These are phyloP conservation scores for Coemansia erecta DNA, from an alignment of 192 early-diverging fungal genomes.

Conservation along the genomic window DNA sequence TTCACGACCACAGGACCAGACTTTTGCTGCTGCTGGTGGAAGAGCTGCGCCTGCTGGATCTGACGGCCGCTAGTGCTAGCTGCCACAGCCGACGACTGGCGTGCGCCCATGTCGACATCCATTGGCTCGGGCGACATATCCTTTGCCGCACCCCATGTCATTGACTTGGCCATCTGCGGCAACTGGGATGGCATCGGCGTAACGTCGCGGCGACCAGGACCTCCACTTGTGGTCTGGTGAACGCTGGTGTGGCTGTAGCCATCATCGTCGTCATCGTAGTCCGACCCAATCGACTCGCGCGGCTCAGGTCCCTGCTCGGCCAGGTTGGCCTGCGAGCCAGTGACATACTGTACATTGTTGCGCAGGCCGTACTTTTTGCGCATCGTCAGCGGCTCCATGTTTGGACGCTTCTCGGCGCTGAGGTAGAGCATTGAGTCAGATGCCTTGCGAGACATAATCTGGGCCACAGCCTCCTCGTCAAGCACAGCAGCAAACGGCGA, in stretches of 20 bases:
- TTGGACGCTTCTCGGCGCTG: conserved; percentile 51
- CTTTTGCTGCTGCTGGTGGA: conserved; percentile 31
- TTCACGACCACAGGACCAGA: conserved; percentile 17
- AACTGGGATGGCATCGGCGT: neutral
- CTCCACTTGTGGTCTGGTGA: conserved; percentile 2
- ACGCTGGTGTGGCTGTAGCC: neutral
- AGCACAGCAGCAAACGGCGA: neutral
- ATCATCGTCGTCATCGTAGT: conserved; percentile 12
- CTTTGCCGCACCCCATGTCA: conserved; percentile 15
- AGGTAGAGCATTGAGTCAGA: conserved; percentile 48
- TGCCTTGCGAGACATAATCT: conserved; percentile 43
- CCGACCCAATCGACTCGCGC: conserved; percentile 13
- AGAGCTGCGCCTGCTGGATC: conserved; percentile 35
- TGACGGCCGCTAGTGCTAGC: conserved; percentile 2
- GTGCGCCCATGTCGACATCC: conserved; percentile 4
- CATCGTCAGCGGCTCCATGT: conserved; percentile 44
- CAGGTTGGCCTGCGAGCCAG: conserved; percentile 13
- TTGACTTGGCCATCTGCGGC: conserved; percentile 23
- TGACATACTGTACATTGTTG: conserved; percentile 44
- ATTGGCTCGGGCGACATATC: conserved; percentile 9
- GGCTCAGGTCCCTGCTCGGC: conserved; percentile 37
- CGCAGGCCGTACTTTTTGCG: conserved; percentile 54
- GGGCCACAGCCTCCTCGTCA: conserved; percentile 25
- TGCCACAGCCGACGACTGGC: conserved; percentile 12
- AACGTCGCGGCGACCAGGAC: conserved; percentile 7